Evolutionary conservation across 2,329 filamentous ascomycete genomes (phyloP), one percentile per base, ranked within the genome.

Genomic region (Chrysosphaeria jannelii): DNA sequence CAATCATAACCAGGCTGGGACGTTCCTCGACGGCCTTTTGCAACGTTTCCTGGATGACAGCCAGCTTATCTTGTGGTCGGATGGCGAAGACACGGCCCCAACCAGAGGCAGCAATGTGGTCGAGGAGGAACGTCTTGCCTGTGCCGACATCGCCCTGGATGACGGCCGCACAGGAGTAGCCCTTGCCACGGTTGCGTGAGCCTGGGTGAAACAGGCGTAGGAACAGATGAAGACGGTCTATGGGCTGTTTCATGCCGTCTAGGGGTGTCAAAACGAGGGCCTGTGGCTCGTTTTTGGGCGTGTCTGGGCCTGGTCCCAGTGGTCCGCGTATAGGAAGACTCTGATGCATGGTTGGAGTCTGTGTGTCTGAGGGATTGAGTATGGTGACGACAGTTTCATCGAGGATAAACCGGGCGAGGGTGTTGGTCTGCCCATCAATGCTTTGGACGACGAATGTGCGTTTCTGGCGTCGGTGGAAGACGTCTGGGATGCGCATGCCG

Each of bases 101-200:
- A 27, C 53, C 55, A 0, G 63, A 59, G 5, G 50, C 53, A 6
- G 64, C 57, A 11, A 91, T 50, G 15, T 59, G 57, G 10, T 67
- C 42, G 2, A 91, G 47, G 1, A 91, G 48, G 31, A 70, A 53
- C 1, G 63, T 69, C 45, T 91, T 91, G 13, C 81, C 81, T 0
- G 74, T 88, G 8, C 81, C 79, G 30, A 62, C 60, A 10, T 72
- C 66, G 9, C 81, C 81, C 38, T 88, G 67, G 4, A 91, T 50
- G 13, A 85, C 52, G 17, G 85, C 54, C 0, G 62, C 63, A 24
- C 57, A 52, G 29, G 21, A 43, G 34, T 35, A 39, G 27, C 26
- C 15, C 6, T 19, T 15, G 8, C 12, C 11, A 4, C 17, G 36
- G 46, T 3, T 42, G 29, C 11, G 6, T 4, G 14, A 15, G 6